A percentile compares a stretch with the other conserved stretches of the same genome.
Conservation (phyloP, 768 basidiomycete species). For the Russula sp. region DNA sequence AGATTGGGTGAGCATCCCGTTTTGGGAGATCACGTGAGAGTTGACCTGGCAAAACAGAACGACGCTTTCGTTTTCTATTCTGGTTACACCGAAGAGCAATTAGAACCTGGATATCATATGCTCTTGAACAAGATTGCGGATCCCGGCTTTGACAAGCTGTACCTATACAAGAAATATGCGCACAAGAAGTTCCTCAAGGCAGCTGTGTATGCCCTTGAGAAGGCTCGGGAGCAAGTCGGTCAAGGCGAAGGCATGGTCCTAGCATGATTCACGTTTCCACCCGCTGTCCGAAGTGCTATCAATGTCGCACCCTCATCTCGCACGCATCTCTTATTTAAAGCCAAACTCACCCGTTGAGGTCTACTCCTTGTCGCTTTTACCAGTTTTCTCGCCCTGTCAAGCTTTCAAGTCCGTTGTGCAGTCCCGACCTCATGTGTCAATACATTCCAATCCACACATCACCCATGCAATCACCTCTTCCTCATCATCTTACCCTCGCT, state of each 20-base stretch:
- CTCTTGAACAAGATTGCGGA: constrained; percentile 82
- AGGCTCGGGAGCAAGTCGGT: constrained; percentile 50
- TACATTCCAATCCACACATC: constrained; percentile 20
- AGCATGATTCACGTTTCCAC: constrained; percentile 15
- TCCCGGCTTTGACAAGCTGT: constrained; percentile 73
- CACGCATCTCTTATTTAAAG: constrained; percentile 23
- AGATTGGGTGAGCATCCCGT: constrained; percentile 77
- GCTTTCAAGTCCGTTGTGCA: constrained; percentile 27
- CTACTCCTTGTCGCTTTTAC: constrained; percentile 28
- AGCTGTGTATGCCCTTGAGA: constrained; percentile 70
- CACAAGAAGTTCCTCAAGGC: constrained; percentile 98
- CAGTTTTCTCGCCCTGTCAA: constrained; percentile 29
- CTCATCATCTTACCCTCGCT: constrained; percentile 24
- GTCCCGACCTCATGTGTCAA: constrained; percentile 23
- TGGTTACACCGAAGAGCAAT: constrained; percentile 83
- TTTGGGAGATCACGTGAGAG: constrained; percentile 29
- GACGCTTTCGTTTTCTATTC: constrained; percentile 92
- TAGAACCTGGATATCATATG: constrained; percentile 74
- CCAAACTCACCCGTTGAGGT: constrained; percentile 23
- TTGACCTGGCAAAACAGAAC: constrained; percentile 52
- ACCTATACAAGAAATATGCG: constrained; percentile 94
- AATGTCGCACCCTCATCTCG: constrained; percentile 12
- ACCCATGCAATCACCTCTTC: constrained; percentile 23
- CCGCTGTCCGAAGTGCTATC: constrained; percentile 11
- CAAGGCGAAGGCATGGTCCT: constrained; percentile 31